Base-by-base conservation (phyloP, 129 eudicot genomes). In the Arctium minus region DNA sequence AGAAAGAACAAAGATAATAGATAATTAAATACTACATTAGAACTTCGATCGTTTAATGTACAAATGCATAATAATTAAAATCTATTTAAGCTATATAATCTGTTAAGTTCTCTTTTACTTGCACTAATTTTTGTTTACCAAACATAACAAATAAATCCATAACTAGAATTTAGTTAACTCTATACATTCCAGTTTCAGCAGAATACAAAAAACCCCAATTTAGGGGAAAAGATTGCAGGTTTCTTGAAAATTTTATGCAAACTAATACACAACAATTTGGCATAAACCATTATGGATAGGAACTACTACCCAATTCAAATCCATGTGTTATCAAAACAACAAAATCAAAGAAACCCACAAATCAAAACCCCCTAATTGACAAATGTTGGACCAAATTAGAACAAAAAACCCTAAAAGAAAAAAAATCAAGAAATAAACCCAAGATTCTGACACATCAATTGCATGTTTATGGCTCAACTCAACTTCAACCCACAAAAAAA, bases 391-490 rank as follows among this genome's bases (percentile, higher is more conserved):
- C 69, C 70, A 29, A 37, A 71, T 18, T 35, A 39, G 74, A 36
- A 84, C 70, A 72, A 81, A 22, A 76, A 82, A 50, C 77, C 85
- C 90, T 75, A 82, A 29, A n/a, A 15, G 7, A 70, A 86, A 76
- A 70, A 86, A 17, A 46, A 46, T 68, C 44, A 85, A 70, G 70
- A 85, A 22, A 65, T 29, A 74, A 50, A 64, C 65, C 82, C 70
- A 71, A 64, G 64, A 48, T 76, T 46, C 72, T 40, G 72, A 70
- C 67, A 75, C 82, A 86, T 80, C 79, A 77, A 78, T 78, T 50
- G 78, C 80, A 86, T 29, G 86, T 62, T 10, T 77, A 81, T 39
- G 83, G 27, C 30, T 44, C 73, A 40, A 56, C 77, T 62, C 72
- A 38, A 56, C 77, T 74, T 62, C 72, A 38, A 56, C 77, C 44